Base-by-base conservation (phyloP, 2,329 filamentous ascomycete genomes). In the Sporothrix humicola region DNA sequence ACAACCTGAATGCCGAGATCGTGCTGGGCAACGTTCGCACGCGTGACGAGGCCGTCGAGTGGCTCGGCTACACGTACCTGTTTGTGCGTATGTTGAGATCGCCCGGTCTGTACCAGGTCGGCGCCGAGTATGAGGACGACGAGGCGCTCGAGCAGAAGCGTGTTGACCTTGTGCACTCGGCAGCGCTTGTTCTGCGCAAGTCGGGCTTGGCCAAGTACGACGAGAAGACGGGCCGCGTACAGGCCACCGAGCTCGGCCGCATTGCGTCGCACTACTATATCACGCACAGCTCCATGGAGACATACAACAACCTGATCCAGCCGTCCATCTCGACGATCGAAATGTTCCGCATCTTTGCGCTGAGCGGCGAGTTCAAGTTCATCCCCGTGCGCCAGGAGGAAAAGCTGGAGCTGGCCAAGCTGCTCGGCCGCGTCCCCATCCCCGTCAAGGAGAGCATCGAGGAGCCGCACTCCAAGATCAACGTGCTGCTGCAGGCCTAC, bases 231-330 rank as follows among this genome's bases (percentile, higher is more conserved):
- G 96, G 97, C 37, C 93, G 91, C 78, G 83, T 99, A 46, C 94
- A 97, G 82, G 89, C 93, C 3, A 99, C 96, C 0, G 96, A 99
- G 81, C 90, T 99, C 72, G 96, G 97, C 71, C 91, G 96, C 58
- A 97, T 99, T 77, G 93, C 97, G 6, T 98, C 95, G 15, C 96
- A 99, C 82, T 99, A 99, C 85, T 99, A 99, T 85, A 98, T 99
- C 79, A 96, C 94, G 0, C 91, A 97, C 82, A 93, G 90, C 77
- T 98, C 95, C 15, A 99, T 99, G 96, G 88, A 95, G 77, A 98
- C 93, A 0, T 99, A 99, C 85, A 97, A 97, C 81, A 93, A 93
- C 80, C 92, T 98, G 77, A 93, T 99, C 66, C 95, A 98, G 80
- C 94, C 95, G 15, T 94, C 92, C 12, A 96, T 98, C 78, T 94